A percentile compares a stretch with the other conserved stretches of the same genome.
These are phyloP conservation scores for Fusarium buxicola DNA, from an alignment of 2,329 filamentous ascomycete species.

Conservation along the genomic window DNA sequence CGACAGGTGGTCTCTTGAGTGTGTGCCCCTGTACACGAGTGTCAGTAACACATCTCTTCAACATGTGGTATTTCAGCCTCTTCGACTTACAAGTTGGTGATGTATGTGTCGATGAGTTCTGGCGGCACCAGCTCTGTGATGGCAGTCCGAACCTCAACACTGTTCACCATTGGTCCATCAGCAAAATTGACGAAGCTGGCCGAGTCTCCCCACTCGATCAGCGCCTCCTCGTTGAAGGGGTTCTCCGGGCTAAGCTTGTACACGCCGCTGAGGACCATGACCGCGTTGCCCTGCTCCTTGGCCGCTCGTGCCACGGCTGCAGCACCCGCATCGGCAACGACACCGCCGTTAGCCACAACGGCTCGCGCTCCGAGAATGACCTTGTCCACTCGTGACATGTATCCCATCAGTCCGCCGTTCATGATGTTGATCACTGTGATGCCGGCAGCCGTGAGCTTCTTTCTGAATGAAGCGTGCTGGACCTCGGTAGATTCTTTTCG, in stretches of 20 bases:
- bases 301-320: constrained; percentile 87
- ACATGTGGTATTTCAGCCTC: constrained; percentile 1
- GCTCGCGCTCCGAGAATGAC: constrained; percentile 90
- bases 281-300: constrained; percentile 82
- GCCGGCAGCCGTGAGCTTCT: constrained; percentile 80
- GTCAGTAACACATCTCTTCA: background rate
- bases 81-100: constrained; percentile 76
- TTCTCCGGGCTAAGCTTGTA: constrained; percentile 95
- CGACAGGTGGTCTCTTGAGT: constrained; percentile 78
- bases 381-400: constrained; percentile 96
- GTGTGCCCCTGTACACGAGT: constrained; percentile 64
- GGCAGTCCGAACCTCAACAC: constrained; percentile 81
- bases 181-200: constrained; percentile 81
- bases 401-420: constrained; percentile 87
- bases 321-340: constrained; percentile 87
- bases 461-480: constrained; percentile 71
- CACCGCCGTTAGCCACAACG: constrained; percentile 87
- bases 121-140: constrained; percentile 85
- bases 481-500: constrained; percentile 52
- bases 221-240: constrained; percentile 81
- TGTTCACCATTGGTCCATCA: constrained; percentile 82
- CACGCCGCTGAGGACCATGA: constrained; percentile 89
- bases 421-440: constrained; percentile 86
- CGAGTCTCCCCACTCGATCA: constrained; percentile 89
- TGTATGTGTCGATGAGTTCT: constrained; percentile 81